These are phyloP conservation scores for Peziza echinospora DNA, from an alignment of 495 filamentous ascomycete species.

Conservation along the genomic window DNA sequence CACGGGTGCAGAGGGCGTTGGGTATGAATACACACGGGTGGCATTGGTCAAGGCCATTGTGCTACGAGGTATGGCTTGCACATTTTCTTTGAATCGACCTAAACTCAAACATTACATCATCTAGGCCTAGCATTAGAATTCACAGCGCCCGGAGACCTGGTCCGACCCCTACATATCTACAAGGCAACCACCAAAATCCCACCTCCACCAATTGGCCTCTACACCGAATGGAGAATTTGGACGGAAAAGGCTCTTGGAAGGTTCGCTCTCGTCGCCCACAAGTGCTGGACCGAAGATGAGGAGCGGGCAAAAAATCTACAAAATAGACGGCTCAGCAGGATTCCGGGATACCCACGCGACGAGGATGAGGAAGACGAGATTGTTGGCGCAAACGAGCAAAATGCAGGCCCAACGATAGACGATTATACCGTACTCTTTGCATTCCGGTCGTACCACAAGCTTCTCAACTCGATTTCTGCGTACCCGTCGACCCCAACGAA, in stretches of 20 bases:
- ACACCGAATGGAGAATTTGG: conserved; percentile 7
- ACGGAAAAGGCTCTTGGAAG: conserved; percentile 14
- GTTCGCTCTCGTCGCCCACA: conserved; percentile 16
- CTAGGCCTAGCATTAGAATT: background rate
- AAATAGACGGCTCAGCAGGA: conserved; percentile 25
- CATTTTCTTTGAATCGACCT: too few relatives aligned
- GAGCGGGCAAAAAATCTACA: background rate
- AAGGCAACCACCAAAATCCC: conserved; percentile 10
- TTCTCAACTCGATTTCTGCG: conserved; percentile 1
- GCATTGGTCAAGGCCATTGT: conserved; percentile 18
- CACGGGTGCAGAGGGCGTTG: background rate
- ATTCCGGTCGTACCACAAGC: conserved; percentile 14
- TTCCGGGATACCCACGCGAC: background rate
- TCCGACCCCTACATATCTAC: conserved; percentile 14
- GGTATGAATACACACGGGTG: conserved; percentile 13
- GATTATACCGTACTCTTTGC: conserved; percentile 12
- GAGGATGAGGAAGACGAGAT: conserved; percentile 8
- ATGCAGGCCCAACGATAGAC: conserved; percentile 10
- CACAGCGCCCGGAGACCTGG: conserved; percentile 6
- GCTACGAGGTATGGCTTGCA: conserved; percentile 19
- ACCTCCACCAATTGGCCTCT: conserved; percentile 3
- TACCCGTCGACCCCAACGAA: background rate
- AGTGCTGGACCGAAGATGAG: conserved; percentile 16
- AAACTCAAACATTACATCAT: too few relatives aligned
- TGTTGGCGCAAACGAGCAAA: conserved; percentile 10